Percentiles rank a stretch among this genome's conserved stretches.
These are phyloP conservation scores for thale cress (Arabidopsis thaliana) DNA, from an alignment of 345 rosid species.

Conservation along the genomic window TAIR10.1 NC_003074.8:20292001-20292500, in stretches of 20 bases:
- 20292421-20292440: background rate
- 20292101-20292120: background rate
- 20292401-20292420: background rate
- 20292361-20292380: background rate
- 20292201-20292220: background rate
- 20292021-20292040: background rate
- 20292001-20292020: slow-evolving; percentile 1
- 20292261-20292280: background rate
- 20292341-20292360: background rate
- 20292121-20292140: background rate
- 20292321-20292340: background rate
- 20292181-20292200: background rate
- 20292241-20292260: background rate
- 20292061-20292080: background rate
- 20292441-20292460: background rate
- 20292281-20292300: background rate
- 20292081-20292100: slow-evolving; percentile 1
- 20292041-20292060: background rate
- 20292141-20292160: background rate
- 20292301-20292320: background rate
- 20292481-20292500: background rate
- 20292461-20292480: background rate
- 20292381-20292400: background rate
- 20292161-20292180: background rate
- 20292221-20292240: background rate